phyloP scores from a whole-genome alignment of 1,284 basidiomycete species.

The Sporisorium scitamineum region DNA sequence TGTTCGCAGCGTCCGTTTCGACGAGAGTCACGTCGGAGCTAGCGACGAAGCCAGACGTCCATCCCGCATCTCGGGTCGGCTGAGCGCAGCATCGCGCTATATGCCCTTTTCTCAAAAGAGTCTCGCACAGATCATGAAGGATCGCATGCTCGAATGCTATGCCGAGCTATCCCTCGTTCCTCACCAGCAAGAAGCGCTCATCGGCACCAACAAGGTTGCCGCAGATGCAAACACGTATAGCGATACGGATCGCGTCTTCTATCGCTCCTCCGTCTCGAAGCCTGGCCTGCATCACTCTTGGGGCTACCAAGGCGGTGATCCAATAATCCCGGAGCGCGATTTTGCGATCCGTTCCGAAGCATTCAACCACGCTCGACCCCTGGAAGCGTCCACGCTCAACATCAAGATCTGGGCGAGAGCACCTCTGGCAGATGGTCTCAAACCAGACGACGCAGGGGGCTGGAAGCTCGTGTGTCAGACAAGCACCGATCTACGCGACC shows the following conservation, averaged over 20 bases:
- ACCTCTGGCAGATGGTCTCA: neutral
- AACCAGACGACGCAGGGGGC: neutral
- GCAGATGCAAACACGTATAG: neutral
- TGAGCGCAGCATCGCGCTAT: slow-evolving; percentile 33
- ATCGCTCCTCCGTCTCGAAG: slow-evolving; percentile 25
- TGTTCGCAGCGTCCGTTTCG: slow-evolving; percentile 45
- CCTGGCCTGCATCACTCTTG: slow-evolving; percentile 48
- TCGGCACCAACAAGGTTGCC: neutral
- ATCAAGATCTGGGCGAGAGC: slow-evolving; percentile 32
- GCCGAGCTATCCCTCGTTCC: slow-evolving; percentile 31
- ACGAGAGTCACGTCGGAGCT: slow-evolving; percentile 25
- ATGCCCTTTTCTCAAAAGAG: slow-evolving; percentile 36
- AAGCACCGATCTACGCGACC: slow-evolving; percentile 37
- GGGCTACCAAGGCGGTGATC: slow-evolving; percentile 36
- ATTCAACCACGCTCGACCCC: neutral
- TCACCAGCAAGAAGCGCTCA: neutral
- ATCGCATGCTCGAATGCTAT: slow-evolving; percentile 47
- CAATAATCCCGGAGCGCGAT: slow-evolving; percentile 40
- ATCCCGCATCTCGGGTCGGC: slow-evolving; percentile 14
- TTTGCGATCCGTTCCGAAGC: slow-evolving; percentile 7
- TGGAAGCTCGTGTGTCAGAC: slow-evolving; percentile 41
- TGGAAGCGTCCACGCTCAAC: slow-evolving; percentile 16
- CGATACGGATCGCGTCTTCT: slow-evolving; percentile 14
- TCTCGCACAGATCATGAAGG: slow-evolving; percentile 42
- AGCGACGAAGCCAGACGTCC: slow-evolving; percentile 16